Evolutionary conservation across 1,284 basidiomycete genomes (phyloP), one percentile per base, ranked within the genome.

Genomic region (Puccinia polysora): DNA sequence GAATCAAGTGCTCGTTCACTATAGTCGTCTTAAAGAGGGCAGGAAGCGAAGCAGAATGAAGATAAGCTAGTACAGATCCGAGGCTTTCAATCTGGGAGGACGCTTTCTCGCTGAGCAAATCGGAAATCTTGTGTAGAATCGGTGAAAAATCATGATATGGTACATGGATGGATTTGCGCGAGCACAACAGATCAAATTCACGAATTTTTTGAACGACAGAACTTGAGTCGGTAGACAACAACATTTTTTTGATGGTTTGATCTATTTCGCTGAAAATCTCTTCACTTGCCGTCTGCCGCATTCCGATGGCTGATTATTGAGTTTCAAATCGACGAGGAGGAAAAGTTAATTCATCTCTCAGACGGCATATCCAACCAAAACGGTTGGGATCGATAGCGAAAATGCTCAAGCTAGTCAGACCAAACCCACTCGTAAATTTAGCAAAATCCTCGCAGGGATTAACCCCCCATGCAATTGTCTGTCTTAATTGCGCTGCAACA

Each of bases 391-490:
- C n/a, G n/a, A n/a, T n/a, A n/a, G n/a, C n/a, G n/a, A n/a, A n/a
- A n/a, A n/a, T n/a, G n/a, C n/a, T n/a, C n/a, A n/a, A n/a, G n/a
- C n/a, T n/a, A n/a, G n/a, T n/a, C n/a, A n/a, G 23, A 40, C 23
- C 6, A 36, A 65, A 56, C 65, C 56, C 0, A 56, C 65, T 53
- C 20, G 65, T 25, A 53, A 67, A 67, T 53, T 32, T 14, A n/a
- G 50, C 34, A 40, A 67, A 67, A 40, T 67, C 36, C 15, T 56
- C 23, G 20, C 65, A 67, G 20, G 65, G 65, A 43, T 67, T 38
- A 28, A 38, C 36, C 20, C 53, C 47, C 50, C 50, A 56, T 18
- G 53, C 30, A 38, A 53, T 67, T 5, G 34, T 55, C n/a, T 47
- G 50, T 45, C 49, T 67, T 23, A 67, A 12, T 25, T 67, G 50